Evolutionary conservation across 306 rosid species (phyloP), one percentile per base, ranked within the genome.

Genomic region (Quercus mongolica): DNA sequence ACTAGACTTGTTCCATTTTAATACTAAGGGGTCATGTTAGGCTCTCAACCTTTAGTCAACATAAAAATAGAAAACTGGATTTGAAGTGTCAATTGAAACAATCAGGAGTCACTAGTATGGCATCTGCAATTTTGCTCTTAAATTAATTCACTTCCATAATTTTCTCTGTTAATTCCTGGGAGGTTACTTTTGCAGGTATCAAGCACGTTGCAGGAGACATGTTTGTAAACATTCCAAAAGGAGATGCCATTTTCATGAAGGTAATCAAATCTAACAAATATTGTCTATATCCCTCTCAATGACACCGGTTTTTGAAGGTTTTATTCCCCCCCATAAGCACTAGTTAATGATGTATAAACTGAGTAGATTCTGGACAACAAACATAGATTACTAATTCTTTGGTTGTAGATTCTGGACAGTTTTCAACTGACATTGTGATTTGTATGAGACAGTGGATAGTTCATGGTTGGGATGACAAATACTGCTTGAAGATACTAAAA

Each of bases 201-300:
- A 75, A 76, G 84, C 65, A 70, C 25, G 8, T 76, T 75, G 75
- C 81, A 55, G 68, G 79, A 18, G 81, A 79, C 76, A 79, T 71
- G 68, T 83, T 83, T 56, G 59, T 1, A 49, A 73, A 6, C 35
- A 83, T 83, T 70, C 78, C 84, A 4, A 71, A 71, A 71, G 76
- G 81, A 51, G 61, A 83, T 52, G 76, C 83, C 62, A 74, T 83
- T 69, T 79, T 71, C 81, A 79, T 83, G 78, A 83, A 75, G 81
- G 79, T 83, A 21, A 58, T 58, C 65, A 20, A 58, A 23, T 5
- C 11, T 20, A n/a, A 20, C 5, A 23, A 57, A 57, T 9, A 58
- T 58, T 21, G 31, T n/a, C 17, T 38, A 38, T 38, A 38, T 38
- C 44, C 44, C 0, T 38, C 44, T 18, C 11, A 3, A 13, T 20